Base-by-base conservation (phyloP, 1,139 yeast species). In the Kurtzmaniella quercitrusa region DNA sequence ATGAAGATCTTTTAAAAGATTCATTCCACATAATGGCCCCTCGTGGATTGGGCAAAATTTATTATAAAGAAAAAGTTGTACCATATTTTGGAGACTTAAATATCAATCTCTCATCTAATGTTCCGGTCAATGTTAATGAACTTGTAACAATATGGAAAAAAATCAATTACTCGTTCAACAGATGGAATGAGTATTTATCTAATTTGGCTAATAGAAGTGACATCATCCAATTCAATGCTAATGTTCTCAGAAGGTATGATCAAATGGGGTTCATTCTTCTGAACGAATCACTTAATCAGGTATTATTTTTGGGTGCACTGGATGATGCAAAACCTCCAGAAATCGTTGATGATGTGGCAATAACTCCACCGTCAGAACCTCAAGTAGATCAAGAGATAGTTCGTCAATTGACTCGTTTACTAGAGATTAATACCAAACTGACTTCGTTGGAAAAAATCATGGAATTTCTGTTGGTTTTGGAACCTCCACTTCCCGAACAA, bases 61-160 rank as follows among this genome's bases (percentile, higher is more conserved):
- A 85, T 55, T 79, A 94, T 0, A 86, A 87, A 56, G 83, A 82
- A 44, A 78, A 81, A 41, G 95, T 88, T 10, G 82, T 93, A 39
- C 96, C 98, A 0, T 91, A 84, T 60, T 91, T 89, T 68, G 97
- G 97, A 16, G 98, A 91, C 58, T 69, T 91, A 46, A 59, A 63
- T 2, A 65, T 73, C 34, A 66, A 66, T 43, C 33, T 44, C 15
- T 37, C 45, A n/a, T 19, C 25, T 38, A 49, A 49, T 36, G 47
- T 52, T n/a, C 45, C 49, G 9, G 46, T 64, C 23, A 70, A 76
- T 33, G 64, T 82, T 41, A 75, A 75, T 50, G 85, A 81, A 44
- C 75, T 86, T 52, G 88, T 81, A 45, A 73, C 79, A 38, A 77
- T 82, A 44, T 79, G 87, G 57, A 84, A 79, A 54, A 76, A 88